These are phyloP conservation scores for Colletotrichum camelliae DNA, from an alignment of 2,329 filamentous ascomycete species.

Conservation along the genomic window DNA sequence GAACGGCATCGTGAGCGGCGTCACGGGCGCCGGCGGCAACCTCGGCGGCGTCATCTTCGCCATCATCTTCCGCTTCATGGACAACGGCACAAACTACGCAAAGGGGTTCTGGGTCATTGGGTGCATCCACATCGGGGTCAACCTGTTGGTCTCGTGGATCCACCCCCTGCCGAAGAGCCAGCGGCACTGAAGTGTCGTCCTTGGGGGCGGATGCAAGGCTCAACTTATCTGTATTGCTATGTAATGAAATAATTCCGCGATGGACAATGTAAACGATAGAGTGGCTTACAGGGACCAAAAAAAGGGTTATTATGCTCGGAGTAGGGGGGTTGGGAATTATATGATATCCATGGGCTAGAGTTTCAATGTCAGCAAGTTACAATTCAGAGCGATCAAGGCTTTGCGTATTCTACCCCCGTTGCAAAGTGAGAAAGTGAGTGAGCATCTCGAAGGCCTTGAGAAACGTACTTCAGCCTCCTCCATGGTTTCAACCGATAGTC, in stretches of 20 bases:
- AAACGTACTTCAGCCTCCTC: neutral
- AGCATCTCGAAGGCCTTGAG: neutral
- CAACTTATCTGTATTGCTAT: neutral
- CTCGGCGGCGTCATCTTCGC: constrained; percentile 86
- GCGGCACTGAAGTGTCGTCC: neutral
- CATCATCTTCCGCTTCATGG: constrained; percentile 78
- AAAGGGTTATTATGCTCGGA: neutral
- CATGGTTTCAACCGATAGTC: neutral
- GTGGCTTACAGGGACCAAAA: neutral
- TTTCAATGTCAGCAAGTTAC: neutral
- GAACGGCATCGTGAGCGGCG: constrained; percentile 79
- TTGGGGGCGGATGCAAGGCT: neutral
- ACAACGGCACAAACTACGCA: constrained; percentile 67
- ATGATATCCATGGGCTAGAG: constrained; percentile 15
- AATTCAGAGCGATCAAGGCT: neutral
- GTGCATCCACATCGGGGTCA: constrained; percentile 72
- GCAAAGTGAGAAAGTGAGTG: no score
- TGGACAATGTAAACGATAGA: neutral
- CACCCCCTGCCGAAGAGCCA: constrained; percentile 60
- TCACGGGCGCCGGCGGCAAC: constrained; percentile 82
- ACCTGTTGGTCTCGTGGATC: constrained; percentile 65
- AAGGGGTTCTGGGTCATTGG: constrained; percentile 84
- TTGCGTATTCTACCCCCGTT: neutral
- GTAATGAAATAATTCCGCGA: neutral
- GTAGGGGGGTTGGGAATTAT: constrained; percentile 1